Evolutionary conservation across 2,329 filamentous ascomycete species (phyloP), one percentile per base, ranked within the genome.

Genomic region (Pseudogymnoascus sp.): DNA sequence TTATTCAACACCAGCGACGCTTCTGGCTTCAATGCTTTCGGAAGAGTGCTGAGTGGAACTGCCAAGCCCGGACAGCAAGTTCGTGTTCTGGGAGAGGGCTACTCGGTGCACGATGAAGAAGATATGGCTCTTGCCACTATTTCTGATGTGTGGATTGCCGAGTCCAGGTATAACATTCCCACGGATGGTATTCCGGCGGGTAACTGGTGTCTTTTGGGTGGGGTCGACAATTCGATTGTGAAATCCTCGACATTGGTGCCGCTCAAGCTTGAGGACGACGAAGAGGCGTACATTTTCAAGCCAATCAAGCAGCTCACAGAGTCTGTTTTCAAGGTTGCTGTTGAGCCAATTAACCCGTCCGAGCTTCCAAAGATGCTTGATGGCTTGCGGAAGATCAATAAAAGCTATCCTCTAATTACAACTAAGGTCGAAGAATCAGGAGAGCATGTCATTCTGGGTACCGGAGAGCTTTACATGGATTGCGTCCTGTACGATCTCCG

Each of bases 381-480:
- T 73, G 94, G 94, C 62, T 81, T 99, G 58, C 87, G 94, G 59
- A 97, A 96, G 73, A 89, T 99, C 76, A 96, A 97, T 80, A 99
- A 99, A 76, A 96, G 91, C 70, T 99, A 97, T 70, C 94, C 94
- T 31, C 82, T 99, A 27, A 90, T 97, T 69, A 91, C 90, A 10
- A 99, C 94, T 4, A 97, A 97, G 74, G 94, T 99, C 3, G 94
- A 99, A 74, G 94, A 99, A 76, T 97, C 92, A 1, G 94, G 94
- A 59, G 94, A 99, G 75, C 94, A 99, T 72, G 88, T 99, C 67
- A 83, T 99, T 55, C 84, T 99, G 4, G 94, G 94, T 25, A 99
- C 94, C 0, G 94, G 94, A 64, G 94, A 99, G 74, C 81, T 99
- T n/a, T 99, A 99, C 78, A 97, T 99, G 92, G 94, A 99, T 74